Evolutionary conservation across 2,329 filamentous ascomycete genomes (phyloP).

Genomic region (Spiromastix sp.): DNA sequence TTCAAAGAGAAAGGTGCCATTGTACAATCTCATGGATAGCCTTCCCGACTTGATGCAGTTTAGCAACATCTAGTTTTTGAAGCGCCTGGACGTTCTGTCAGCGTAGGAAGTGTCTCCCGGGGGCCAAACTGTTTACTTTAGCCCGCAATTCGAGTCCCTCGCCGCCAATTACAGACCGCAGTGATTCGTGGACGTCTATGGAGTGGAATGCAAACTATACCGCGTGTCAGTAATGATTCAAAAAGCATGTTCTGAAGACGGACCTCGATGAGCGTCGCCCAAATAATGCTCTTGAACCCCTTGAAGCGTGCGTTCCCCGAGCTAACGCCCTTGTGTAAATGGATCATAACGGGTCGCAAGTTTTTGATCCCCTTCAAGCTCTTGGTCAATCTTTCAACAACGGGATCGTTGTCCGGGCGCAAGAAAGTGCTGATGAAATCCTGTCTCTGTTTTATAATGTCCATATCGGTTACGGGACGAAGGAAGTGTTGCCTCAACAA

Average conservation of each 20-base stretch:
- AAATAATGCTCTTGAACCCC: conserved; percentile 56
- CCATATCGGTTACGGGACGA: conserved; percentile 60
- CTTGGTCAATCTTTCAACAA: conserved; percentile 46
- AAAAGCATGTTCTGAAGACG: conserved; percentile 12
- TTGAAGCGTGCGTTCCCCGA: conserved; percentile 38
- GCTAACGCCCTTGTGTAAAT: conserved; percentile 69
- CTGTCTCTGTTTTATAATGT: conserved; percentile 61
- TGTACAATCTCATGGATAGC: conserved; percentile 57
- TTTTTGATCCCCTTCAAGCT: conserved; percentile 65
- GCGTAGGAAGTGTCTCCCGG: background rate
- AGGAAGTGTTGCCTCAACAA: conserved; percentile 72
- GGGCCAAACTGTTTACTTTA: conserved; percentile 34
- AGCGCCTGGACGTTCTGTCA: conserved; percentile 37
- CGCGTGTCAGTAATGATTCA: conserved; percentile 5
- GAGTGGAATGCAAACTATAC: conserved; percentile 58
- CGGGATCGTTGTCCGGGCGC: conserved; percentile 53
- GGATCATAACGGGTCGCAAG: conserved; percentile 56
- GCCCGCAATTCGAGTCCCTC: conserved; percentile 42
- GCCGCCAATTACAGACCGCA: conserved; percentile 48
- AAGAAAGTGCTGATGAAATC: conserved; percentile 57
- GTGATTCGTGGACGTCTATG: conserved; percentile 56
- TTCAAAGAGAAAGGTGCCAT: background rate
- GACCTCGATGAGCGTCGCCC: conserved; percentile 56
- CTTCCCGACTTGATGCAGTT: conserved; percentile 56
- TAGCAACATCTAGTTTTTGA: conserved; percentile 46